Evolutionary conservation across 169 alveolate genomes (phyloP).

Genomic region (Eimeria maxima): DNA sequence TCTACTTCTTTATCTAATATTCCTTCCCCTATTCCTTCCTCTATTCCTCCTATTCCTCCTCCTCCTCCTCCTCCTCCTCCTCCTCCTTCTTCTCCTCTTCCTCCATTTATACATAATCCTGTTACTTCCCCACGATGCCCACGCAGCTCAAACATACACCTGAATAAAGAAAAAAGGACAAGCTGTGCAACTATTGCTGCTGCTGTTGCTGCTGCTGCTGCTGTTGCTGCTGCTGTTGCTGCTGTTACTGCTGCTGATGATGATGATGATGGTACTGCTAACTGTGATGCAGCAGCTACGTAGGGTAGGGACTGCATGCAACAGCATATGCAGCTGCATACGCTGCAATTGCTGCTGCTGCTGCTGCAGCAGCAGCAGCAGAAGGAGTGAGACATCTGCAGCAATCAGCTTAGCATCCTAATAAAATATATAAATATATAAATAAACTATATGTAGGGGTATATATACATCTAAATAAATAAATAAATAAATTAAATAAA

Average conservation of each 20-base stretch:
- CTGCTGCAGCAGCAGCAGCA: too few relatives aligned
- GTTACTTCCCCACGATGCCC: constrained; percentile 86
- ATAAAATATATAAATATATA: too few relatives aligned
- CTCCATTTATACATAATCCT: constrained; percentile 66
- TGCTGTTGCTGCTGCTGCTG: background rate
- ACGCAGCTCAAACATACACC: constrained; percentile 73
- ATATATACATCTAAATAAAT: background rate
- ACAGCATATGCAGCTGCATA: background rate
- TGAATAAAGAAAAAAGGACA: background rate
- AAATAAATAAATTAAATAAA: background rate
- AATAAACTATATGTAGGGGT: background rate
- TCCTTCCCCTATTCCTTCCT: too few relatives aligned
- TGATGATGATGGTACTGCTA: background rate
- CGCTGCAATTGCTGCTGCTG: too few relatives aligned
- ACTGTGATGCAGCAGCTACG: background rate
- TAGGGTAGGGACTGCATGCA: too few relatives aligned
- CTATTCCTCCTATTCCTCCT: too few relatives aligned
- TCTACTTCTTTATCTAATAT: constrained; percentile 58
- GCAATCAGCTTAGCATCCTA: too few relatives aligned
- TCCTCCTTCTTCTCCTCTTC: too few relatives aligned
- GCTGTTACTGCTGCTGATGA: too few relatives aligned
- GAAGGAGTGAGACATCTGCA: too few relatives aligned
- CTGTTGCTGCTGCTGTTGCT: background rate
- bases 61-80: too few relatives aligned
- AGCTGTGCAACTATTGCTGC: background rate